A percentile compares a stretch with the other conserved stretches of the same genome.
Conservation (phyloP, 345 rosid genomes). For the Eutrema heterophyllum region DNA sequence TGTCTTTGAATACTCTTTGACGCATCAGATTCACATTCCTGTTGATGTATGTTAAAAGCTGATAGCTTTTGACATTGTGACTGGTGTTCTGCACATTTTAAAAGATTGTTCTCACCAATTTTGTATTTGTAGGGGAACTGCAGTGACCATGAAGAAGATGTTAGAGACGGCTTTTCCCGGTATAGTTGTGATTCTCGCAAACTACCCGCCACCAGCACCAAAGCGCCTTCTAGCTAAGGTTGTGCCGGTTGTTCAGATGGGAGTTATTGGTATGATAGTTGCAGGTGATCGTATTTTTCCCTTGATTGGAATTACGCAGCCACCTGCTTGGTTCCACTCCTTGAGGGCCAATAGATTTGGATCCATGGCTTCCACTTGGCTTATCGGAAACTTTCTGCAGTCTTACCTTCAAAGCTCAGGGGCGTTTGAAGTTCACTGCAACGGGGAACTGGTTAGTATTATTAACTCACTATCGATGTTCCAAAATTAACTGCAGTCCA, state of each 20-base stretch:
- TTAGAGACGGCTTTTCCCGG: slow-evolving; percentile 73
- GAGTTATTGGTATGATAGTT: slow-evolving; percentile 60
- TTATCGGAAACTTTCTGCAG: slow-evolving; percentile 79
- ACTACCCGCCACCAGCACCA: slow-evolving; percentile 73
- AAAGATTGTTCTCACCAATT: not conserved
- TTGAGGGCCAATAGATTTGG: slow-evolving; percentile 82
- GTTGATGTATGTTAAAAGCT: not conserved
- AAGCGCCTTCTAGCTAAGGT: slow-evolving; percentile 60
- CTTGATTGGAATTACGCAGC: slow-evolving; percentile 56
- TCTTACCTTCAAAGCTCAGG: slow-evolving; percentile 84
- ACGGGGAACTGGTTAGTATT: slow-evolving; percentile 56
- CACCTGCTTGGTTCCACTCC: slow-evolving; percentile 70
- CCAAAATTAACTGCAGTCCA: not conserved
- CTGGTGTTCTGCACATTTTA: not conserved
- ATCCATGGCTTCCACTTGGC: slow-evolving; percentile 84
- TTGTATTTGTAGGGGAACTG: slow-evolving; percentile 53
- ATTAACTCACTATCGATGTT: not conserved
- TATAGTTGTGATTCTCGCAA: slow-evolving; percentile 66
- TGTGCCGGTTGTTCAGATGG: slow-evolving; percentile 68
- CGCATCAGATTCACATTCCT: not conserved
- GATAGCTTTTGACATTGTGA: not conserved
- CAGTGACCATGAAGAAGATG: slow-evolving; percentile 76
- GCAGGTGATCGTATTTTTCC: slow-evolving; percentile 82
- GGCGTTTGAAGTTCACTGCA: slow-evolving; percentile 78
- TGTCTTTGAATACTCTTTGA: not conserved